phyloP scores from a whole-genome alignment of 768 basidiomycete species.

The Candolleomyces efflorescens region DNA sequence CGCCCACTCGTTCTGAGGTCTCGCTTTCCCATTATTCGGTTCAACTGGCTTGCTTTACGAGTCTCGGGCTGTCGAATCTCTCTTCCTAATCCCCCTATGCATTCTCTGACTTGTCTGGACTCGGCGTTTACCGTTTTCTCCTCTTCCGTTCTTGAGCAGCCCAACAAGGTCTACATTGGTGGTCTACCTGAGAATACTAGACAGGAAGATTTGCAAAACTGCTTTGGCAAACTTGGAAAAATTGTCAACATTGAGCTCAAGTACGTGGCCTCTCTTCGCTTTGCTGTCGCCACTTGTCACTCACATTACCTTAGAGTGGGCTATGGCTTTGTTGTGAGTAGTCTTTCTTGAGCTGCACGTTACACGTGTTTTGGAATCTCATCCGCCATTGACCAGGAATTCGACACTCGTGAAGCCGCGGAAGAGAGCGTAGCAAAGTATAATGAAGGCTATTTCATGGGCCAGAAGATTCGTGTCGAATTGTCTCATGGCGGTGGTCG shows the following conservation, averaged over 20 bases:
- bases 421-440: constrained; percentile 87
- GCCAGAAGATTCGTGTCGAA: constrained; percentile 88
- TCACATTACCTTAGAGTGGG: constrained; percentile 52
- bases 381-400: constrained; percentile 53
- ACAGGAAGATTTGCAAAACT: constrained; percentile 78
- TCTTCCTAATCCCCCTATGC: constrained; percentile 26
- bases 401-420: constrained; percentile 74
- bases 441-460: constrained; percentile 88
- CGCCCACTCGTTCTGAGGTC: constrained; percentile 32
- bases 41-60: constrained; percentile 33
- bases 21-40: constrained; percentile 37
- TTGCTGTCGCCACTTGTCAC: constrained; percentile 4
- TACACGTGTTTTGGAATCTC: constrained; percentile 6
- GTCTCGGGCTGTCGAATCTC: background rate
- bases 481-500: constrained; percentile 80
- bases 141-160: constrained; percentile 53
- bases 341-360: background rate
- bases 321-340: constrained; percentile 85
- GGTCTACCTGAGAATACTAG: constrained; percentile 85
- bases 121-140: constrained; percentile 58
- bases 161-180: constrained; percentile 92
- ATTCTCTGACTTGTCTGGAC: constrained; percentile 42
- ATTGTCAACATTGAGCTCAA: constrained; percentile 80
- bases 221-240: constrained; percentile 80
- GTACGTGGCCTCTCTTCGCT: constrained; percentile 40